Evolutionary conservation across 1,139 yeast genomes (phyloP).

Genomic region (Yamadazyma triangularis): DNA sequence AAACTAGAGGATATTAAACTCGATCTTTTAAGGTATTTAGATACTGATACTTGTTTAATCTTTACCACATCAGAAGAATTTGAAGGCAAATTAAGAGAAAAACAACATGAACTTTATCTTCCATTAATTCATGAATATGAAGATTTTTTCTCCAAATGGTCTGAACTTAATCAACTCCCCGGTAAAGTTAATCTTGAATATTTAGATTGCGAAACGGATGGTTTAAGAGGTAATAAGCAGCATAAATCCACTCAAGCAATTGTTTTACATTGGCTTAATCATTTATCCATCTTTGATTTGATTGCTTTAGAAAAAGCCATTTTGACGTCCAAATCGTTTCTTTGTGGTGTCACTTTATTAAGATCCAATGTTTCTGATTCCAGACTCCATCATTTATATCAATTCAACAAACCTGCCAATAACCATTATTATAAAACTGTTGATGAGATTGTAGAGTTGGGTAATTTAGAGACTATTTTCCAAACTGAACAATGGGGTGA

Average conservation of each 20-base stretch:
- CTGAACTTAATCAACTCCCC: slow-evolving; percentile 11
- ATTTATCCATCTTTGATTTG: slow-evolving; percentile 67
- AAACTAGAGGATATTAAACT: slow-evolving; percentile 50
- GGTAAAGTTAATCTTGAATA: slow-evolving; percentile 39
- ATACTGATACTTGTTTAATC: slow-evolving; percentile 88
- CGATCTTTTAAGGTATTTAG: slow-evolving; percentile 72
- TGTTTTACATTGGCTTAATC: slow-evolving; percentile 61
- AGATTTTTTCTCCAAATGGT: slow-evolving; percentile 45
- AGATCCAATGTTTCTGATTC: slow-evolving; percentile 30
- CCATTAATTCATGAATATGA: slow-evolving; percentile 73
- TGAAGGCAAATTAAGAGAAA: slow-evolving; percentile 72
- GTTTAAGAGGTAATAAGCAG: slow-evolving; percentile 78
- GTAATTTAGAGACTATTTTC: slow-evolving; percentile 74
- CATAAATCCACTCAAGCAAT: slow-evolving; percentile 52
- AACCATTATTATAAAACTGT: slow-evolving; percentile 38
- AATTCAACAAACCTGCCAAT: slow-evolving; percentile 26
- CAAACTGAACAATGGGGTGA: slow-evolving; percentile 96
- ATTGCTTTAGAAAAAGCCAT: slow-evolving; percentile 89
- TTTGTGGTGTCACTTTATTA: slow-evolving; percentile 58
- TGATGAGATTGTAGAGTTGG: slow-evolving; percentile 73
- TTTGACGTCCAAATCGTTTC: slow-evolving; percentile 77
- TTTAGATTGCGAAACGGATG: slow-evolving; percentile 80
- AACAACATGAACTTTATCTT: slow-evolving; percentile 69
- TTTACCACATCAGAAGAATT: slow-evolving; percentile 81
- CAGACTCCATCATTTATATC: slow-evolving; percentile 24